A percentile compares a stretch with the other conserved stretches of the same genome.
phyloP scores from a whole-genome alignment of 1,139 yeast genomes.

The Candida glucosophila region DNA sequence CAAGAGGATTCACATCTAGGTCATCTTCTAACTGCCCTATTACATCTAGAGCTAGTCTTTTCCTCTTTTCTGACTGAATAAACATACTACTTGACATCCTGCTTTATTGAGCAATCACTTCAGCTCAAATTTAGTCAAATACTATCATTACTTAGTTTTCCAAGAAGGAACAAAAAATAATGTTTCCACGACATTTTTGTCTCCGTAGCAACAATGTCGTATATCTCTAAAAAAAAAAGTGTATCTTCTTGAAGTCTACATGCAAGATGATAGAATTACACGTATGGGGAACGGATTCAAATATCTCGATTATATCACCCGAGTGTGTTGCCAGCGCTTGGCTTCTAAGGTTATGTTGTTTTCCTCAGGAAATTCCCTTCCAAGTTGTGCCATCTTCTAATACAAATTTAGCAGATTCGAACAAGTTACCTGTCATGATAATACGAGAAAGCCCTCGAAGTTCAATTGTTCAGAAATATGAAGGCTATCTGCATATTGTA shows the following conservation, averaged over 20 bases:
- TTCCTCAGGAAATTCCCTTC: conserved; percentile 9
- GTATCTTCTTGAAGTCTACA: too few relatives aligned
- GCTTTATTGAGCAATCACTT: background rate
- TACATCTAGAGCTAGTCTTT: conserved; percentile 34
- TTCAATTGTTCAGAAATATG: conserved; percentile 9
- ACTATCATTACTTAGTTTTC: too few relatives aligned
- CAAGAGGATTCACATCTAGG: conserved; percentile 46
- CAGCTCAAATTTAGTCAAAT: too few relatives aligned
- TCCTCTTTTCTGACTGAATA: conserved; percentile 19
- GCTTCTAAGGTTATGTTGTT: conserved; percentile 13
- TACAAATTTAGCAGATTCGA: conserved; percentile 45
- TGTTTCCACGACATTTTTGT: too few relatives aligned
- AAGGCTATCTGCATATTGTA: conserved; percentile 46
- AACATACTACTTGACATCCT: conserved; percentile 11
- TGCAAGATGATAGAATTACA: conserved; percentile 31
- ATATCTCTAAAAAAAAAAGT: too few relatives aligned
- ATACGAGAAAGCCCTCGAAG: conserved; percentile 15
- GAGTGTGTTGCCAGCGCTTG: conserved; percentile 31
- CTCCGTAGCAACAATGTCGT: too few relatives aligned
- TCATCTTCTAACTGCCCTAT: conserved; percentile 55
- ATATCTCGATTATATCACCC: conserved; percentile 31
- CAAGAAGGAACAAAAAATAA: too few relatives aligned
- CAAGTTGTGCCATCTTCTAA: conserved; percentile 48
- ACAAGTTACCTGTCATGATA: conserved; percentile 49
- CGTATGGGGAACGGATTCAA: conserved; percentile 44